Evolutionary conservation across 257 asterid genomes (phyloP).

Genomic region (Lavandula angustifolia): DNA sequence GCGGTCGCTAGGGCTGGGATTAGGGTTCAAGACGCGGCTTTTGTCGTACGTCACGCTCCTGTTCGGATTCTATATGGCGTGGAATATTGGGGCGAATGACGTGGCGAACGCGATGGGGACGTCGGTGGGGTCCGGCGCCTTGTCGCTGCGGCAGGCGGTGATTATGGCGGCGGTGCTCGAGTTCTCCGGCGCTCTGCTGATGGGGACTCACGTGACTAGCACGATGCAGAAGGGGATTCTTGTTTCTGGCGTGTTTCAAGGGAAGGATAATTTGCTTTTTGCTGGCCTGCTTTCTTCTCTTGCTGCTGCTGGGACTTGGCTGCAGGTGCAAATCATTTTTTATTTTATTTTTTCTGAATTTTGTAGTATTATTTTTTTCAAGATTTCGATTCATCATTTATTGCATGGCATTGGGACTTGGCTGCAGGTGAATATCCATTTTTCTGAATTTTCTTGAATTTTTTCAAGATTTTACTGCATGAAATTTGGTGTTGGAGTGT

Average conservation of each 20-base stretch:
- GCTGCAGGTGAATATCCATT: too few relatives aligned
- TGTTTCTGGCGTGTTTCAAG: constrained; percentile 77
- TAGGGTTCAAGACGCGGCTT: constrained; percentile 50
- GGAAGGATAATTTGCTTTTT: constrained; percentile 82
- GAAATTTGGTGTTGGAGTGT: not conserved
- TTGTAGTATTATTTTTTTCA: not conserved
- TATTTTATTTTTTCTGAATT: too few relatives aligned
- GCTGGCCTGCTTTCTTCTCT: constrained; percentile 84
- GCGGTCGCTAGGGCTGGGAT: constrained; percentile 63
- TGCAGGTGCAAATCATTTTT: constrained; percentile 54
- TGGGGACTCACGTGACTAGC: constrained; percentile 92
- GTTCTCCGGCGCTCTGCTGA: constrained; percentile 81
- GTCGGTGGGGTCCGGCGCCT: constrained; percentile 94
- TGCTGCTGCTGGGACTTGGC: constrained; percentile 99
- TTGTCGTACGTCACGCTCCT: constrained; percentile 70
- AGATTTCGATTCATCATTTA: not conserved
- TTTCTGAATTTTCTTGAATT: too few relatives aligned
- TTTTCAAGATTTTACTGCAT: not conserved
- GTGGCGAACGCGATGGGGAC: constrained; percentile 99
- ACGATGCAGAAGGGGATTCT: constrained; percentile 99
- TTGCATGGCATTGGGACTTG: too few relatives aligned
- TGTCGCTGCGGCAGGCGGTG: constrained; percentile 82
- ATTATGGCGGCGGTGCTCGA: constrained; percentile 82
- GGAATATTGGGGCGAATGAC: constrained; percentile 97
- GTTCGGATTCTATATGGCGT: constrained; percentile 95